Conservation (phyloP, 108 stramenopile genomes). For the Nitzschia sp. region DNA sequence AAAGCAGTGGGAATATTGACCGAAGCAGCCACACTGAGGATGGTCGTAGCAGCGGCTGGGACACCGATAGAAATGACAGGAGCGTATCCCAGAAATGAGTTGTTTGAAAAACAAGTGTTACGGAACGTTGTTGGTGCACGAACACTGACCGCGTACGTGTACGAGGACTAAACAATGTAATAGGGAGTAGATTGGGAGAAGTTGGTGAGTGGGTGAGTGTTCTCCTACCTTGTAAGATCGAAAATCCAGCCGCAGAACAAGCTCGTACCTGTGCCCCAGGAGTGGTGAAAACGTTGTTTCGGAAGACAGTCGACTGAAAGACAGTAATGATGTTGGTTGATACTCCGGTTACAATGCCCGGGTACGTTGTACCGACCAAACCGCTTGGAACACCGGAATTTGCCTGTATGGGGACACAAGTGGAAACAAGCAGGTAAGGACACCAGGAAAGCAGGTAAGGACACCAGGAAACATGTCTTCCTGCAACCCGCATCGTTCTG, state of each 20-base stretch:
- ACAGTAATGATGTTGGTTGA: neutral
- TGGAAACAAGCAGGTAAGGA: too few species aligned
- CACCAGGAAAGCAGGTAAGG: too few species aligned
- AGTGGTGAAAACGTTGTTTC: neutral
- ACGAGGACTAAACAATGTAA: too few species aligned
- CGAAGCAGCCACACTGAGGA: too few species aligned
- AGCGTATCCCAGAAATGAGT: neutral
- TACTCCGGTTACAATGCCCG: neutral
- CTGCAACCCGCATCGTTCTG: neutral
- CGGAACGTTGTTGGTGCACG: neutral
- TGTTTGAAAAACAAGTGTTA: neutral
- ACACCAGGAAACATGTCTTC: too few species aligned
- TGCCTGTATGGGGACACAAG: too few species aligned
- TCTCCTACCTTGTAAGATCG: neutral
- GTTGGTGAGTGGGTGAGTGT: too few species aligned
- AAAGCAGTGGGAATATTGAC: neutral
- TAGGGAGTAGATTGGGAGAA: too few species aligned
- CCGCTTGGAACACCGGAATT: neutral
- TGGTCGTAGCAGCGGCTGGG: too few species aligned
- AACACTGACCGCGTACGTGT: neutral
- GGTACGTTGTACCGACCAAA: neutral
- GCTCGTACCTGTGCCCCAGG: neutral
- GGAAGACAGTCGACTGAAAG: neutral
- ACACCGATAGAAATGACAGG: neutral
- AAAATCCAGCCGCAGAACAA: neutral